Conservation (phyloP, 805 yeast species). For the Myxozyma mucilagina region DNA sequence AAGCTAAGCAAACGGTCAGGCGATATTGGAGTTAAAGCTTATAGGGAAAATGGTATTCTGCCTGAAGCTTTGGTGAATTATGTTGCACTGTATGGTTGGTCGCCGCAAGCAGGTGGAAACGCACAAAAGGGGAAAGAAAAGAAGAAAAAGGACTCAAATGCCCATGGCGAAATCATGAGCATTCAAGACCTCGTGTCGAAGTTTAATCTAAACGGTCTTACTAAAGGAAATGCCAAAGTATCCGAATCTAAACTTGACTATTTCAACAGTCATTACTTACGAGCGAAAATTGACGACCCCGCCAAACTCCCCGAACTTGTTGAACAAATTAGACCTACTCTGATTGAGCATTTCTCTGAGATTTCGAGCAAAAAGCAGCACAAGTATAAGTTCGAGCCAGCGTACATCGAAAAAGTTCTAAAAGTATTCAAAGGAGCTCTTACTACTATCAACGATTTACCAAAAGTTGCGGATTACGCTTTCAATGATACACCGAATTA, state of each 20-base stretch:
- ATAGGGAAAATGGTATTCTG: slow-evolving; percentile 55
- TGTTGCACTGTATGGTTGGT: slow-evolving; percentile 92
- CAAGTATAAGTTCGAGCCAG: slow-evolving; percentile 9
- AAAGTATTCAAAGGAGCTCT: slow-evolving; percentile 18
- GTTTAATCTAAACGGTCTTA: slow-evolving; percentile 71
- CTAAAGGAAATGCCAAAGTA: slow-evolving; percentile 93
- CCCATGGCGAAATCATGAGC: slow-evolving; percentile 23
- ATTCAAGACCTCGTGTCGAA: slow-evolving; percentile 32
- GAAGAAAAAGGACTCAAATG: slow-evolving; percentile 5
- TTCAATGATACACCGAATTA: slow-evolving; percentile 19
- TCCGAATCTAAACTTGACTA: slow-evolving; percentile 70
- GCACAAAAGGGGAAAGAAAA: neutral
- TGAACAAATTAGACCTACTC: slow-evolving; percentile 1
- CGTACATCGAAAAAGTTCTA: slow-evolving; percentile 13
- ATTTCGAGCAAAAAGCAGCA: neutral
- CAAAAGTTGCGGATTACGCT: slow-evolving; percentile 15
- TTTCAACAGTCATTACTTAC: slow-evolving; percentile 74
- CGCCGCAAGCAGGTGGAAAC: slow-evolving; percentile 54
- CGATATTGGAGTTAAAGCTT: slow-evolving; percentile 65
- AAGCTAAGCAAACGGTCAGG: slow-evolving; percentile 86
- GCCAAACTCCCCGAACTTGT: slow-evolving; percentile 43
- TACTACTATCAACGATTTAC: slow-evolving; percentile 14
- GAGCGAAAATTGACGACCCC: slow-evolving; percentile 44
- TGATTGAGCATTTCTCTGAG: slow-evolving; percentile 1
- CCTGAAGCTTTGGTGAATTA: slow-evolving; percentile 90